phyloP scores from a whole-genome alignment of 169 alveolate species.

The Plasmodium gonderi region DNA sequence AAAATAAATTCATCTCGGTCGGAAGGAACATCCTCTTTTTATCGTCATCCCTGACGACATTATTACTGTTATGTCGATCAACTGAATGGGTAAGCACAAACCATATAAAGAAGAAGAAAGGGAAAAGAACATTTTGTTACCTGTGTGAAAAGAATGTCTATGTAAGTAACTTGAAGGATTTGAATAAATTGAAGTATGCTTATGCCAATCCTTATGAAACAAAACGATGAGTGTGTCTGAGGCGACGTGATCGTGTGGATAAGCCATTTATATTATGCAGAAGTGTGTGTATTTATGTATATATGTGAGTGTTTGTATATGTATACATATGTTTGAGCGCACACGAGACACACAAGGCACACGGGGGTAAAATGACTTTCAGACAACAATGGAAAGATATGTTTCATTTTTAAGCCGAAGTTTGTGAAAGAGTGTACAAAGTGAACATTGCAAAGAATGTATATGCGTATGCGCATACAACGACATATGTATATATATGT shows the following conservation, averaged over 20 bases:
- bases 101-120: conserved; percentile 69
- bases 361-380: too few relatives aligned
- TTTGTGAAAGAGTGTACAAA: background rate
- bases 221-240: background rate
- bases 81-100: conserved; percentile 74
- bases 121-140: conserved; percentile 65
- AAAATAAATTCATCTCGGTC: conserved; percentile 48
- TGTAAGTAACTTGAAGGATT: conserved; percentile 54
- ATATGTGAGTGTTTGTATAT: too few relatives aligned
- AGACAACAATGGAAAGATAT: too few relatives aligned
- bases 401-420: too few relatives aligned
- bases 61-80: conserved; percentile 44
- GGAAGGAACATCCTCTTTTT: conserved; percentile 68
- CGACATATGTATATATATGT: background rate
- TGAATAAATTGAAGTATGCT: conserved; percentile 63
- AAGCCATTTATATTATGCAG: background rate
- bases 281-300: background rate
- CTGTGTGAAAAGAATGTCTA: conserved; percentile 70
- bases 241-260: background rate
- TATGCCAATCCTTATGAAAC: conserved; percentile 71
- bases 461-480: background rate
- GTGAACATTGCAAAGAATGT: background rate
- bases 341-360: too few relatives aligned
- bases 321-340: too few relatives aligned
- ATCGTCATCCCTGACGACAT: conserved; percentile 56